phyloP scores from a whole-genome alignment of 305 asterid species.

The Fraxinus baroniana region DNA sequence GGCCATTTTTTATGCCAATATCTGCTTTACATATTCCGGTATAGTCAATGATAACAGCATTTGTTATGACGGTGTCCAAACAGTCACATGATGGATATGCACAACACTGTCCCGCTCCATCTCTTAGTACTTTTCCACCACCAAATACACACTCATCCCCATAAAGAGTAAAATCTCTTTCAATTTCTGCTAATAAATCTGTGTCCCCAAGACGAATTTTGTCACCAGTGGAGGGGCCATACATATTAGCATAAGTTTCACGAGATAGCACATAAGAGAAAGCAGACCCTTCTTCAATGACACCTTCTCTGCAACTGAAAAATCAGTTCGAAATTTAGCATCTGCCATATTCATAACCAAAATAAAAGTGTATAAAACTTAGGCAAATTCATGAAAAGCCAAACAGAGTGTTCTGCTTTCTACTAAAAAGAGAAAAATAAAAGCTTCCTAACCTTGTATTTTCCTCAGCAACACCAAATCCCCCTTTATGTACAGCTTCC shows the following conservation, averaged over 20 bases:
- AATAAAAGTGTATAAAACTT: conserved; percentile 4
- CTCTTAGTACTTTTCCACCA: conserved; percentile 89
- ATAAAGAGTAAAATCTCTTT: conserved; percentile 61
- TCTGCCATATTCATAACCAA: conserved; percentile 10
- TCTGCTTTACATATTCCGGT: conserved; percentile 94
- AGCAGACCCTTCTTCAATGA: conserved; percentile 59
- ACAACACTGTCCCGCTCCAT: conserved; percentile 91
- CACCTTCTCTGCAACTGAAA: conserved; percentile 75
- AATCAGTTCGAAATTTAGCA: conserved; percentile 26
- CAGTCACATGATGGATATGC: conserved; percentile 55
- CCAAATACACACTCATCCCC: conserved; percentile 98
- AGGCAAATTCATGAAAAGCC: conserved; percentile 16
- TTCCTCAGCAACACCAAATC: conserved; percentile 55
- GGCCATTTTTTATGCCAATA: conserved; percentile 80
- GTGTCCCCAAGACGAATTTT: conserved; percentile 91
- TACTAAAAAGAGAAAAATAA: conserved; percentile 20
- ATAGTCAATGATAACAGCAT: conserved; percentile 79
- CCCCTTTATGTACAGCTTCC: conserved; percentile 48
- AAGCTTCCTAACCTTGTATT: conserved; percentile 49
- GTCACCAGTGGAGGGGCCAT: conserved; percentile 90
- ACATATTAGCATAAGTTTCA: conserved; percentile 80
- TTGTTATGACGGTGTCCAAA: conserved; percentile 90
- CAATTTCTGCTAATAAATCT: conserved; percentile 79
- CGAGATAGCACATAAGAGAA: conserved; percentile 53
- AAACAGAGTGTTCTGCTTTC: background rate